These are phyloP conservation scores for Xylaria multiplex DNA, from an alignment of 2,329 filamentous ascomycete genomes.

Conservation along the genomic window DNA sequence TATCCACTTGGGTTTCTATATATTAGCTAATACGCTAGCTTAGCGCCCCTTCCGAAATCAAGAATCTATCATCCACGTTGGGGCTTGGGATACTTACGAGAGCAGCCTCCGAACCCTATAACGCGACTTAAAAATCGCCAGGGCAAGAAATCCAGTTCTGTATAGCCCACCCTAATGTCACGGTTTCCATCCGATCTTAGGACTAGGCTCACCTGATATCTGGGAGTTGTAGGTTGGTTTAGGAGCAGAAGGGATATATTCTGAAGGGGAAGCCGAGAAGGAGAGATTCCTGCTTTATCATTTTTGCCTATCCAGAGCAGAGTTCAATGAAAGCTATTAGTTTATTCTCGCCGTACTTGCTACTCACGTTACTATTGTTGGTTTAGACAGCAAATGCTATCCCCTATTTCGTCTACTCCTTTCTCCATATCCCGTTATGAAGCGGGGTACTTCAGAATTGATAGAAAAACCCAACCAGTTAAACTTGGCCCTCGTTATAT, in stretches of 20 bases:
- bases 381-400: constrained; percentile 3
- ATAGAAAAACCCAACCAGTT: no score
- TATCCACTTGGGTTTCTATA: constrained; percentile 50
- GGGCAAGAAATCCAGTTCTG: constrained; percentile 62
- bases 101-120: constrained; percentile 60
- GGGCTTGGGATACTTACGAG: constrained; percentile 42
- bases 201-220: constrained; percentile 58
- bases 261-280: constrained; percentile 46
- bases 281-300: constrained; percentile 5
- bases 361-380: background rate
- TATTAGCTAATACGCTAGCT: background rate
- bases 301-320: background rate
- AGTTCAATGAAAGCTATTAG: background rate
- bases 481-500: no score
- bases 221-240: constrained; percentile 61
- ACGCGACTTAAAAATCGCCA: constrained; percentile 59
- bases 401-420: constrained; percentile 2
- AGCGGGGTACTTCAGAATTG: constrained; percentile 12
- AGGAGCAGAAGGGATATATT: constrained; percentile 56
- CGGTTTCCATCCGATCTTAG: constrained; percentile 56
- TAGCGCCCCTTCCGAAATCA: background rate
- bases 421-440: background rate
- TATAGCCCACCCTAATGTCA: constrained; percentile 48
- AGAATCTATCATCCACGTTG: background rate
- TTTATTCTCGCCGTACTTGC: constrained; percentile 6